A percentile compares a stretch with the other conserved stretches of the same genome.
These are phyloP conservation scores for Coelastrella sp. DNA, from an alignment of 139 green algal genomes.

Conservation along the genomic window DNA sequence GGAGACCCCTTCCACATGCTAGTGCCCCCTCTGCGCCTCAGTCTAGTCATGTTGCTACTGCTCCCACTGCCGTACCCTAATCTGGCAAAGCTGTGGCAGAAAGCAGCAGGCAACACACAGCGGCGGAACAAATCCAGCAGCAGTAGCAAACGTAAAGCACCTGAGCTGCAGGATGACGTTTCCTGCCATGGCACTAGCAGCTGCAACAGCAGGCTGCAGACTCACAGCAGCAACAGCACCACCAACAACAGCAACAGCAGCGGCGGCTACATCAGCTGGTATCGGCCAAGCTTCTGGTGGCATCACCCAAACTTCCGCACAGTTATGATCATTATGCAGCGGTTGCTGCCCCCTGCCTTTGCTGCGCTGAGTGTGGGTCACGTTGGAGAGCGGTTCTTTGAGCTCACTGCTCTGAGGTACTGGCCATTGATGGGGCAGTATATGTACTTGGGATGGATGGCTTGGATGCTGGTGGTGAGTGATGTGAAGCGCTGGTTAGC, in stretches of 20 bases:
- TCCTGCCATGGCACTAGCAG: not conserved
- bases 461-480: conserved; percentile 32
- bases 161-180: not conserved
- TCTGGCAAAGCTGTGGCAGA: conserved; percentile 1
- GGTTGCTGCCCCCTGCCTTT: conserved; percentile 13
- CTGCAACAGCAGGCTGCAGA: not conserved
- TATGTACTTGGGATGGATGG: conserved; percentile 10
- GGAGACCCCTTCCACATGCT: conserved; percentile 22
- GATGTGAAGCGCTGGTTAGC: no score
- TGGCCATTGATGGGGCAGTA: conserved; percentile 29
- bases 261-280: not conserved
- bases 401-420: conserved; percentile 11
- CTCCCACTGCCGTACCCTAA: conserved; percentile 5
- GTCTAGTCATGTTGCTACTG: not conserved
- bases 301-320: not conserved
- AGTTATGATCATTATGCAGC: not conserved
- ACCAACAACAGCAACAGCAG: not conserved
- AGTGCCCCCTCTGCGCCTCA: not conserved
- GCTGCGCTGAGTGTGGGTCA: conserved; percentile 10
- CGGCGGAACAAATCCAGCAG: not conserved
- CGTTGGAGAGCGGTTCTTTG: not conserved
- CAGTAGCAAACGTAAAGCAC: not conserved
- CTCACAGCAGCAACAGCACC: not conserved
- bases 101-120: not conserved
- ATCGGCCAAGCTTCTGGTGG: not conserved